phyloP scores from a whole-genome alignment of 2,329 filamentous ascomycete species.

The Cercospora brassicicola region DNA sequence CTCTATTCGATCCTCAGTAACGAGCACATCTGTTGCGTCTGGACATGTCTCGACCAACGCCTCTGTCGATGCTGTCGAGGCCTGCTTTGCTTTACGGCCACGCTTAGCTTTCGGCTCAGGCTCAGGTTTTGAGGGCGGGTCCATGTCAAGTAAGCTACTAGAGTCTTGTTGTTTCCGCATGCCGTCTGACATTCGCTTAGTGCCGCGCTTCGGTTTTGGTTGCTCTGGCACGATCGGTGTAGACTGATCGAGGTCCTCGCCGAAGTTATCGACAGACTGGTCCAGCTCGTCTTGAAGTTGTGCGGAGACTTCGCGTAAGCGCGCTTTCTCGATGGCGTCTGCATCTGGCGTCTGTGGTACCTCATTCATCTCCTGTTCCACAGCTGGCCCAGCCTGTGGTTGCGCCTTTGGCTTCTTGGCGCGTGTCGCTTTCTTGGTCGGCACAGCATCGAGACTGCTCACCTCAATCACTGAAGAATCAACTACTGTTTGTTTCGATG shows the following conservation, averaged over 20 bases:
- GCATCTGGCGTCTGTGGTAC: conserved; percentile 22
- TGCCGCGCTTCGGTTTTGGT: conserved; percentile 33
- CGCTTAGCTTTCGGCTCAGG: conserved; percentile 29
- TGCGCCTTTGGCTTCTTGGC: conserved; percentile 36
- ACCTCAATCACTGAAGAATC: conserved; percentile 35
- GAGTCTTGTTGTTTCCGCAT: conserved; percentile 32
- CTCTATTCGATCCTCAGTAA: conserved; percentile 17
- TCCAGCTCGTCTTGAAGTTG: conserved; percentile 39
- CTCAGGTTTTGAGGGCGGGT: conserved; percentile 34
- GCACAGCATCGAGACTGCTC: conserved; percentile 28
- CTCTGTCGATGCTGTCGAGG: conserved; percentile 17
- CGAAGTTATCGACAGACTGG: conserved; percentile 31
- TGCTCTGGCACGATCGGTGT: conserved; percentile 28
- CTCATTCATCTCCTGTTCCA: conserved; percentile 20
- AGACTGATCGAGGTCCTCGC: conserved; percentile 29
- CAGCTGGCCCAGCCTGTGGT: conserved; percentile 29
- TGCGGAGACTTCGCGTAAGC: conserved; percentile 32
- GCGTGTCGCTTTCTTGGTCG: conserved; percentile 35
- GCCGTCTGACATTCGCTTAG: conserved; percentile 45
- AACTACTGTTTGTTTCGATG: conserved; percentile 29
- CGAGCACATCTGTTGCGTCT: conserved; percentile 2
- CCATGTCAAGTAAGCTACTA: conserved; percentile 30
- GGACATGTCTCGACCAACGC: conserved; percentile 4
- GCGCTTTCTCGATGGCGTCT: conserved; percentile 16
- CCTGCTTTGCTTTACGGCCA: conserved; percentile 28